These are phyloP conservation scores for Arachis hypogaea DNA, from an alignment of 306 rosid genomes.

Conservation along the genomic window DNA sequence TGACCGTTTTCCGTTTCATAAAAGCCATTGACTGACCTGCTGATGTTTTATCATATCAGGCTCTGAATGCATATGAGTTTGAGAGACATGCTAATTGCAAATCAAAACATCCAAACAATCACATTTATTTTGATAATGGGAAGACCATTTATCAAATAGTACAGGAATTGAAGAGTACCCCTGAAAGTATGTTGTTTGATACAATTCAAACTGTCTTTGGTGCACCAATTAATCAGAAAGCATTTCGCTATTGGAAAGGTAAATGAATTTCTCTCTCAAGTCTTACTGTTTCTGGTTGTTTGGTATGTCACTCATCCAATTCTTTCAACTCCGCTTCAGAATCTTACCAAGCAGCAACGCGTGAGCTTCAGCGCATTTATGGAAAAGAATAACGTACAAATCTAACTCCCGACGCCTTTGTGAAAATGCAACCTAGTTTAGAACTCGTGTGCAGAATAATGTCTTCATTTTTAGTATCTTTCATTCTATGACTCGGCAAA, in stretches of 20 bases:
- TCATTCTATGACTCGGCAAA: neutral
- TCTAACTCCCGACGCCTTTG: constrained; percentile 39
- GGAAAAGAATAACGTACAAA: constrained; percentile 67
- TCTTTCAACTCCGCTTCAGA: constrained; percentile 50
- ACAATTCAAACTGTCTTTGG: constrained; percentile 79
- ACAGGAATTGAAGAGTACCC: constrained; percentile 84
- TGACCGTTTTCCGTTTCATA: constrained; percentile 11
- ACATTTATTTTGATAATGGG: constrained; percentile 82
- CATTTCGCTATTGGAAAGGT: constrained; percentile 86
- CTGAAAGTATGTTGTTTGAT: constrained; percentile 74
- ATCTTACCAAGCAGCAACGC: constrained; percentile 89
- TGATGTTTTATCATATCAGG: constrained; percentile 47
- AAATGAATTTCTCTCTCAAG: constrained; percentile 8
- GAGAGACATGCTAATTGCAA: constrained; percentile 89
- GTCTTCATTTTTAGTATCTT: constrained; percentile 16
- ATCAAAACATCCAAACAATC: constrained; percentile 89
- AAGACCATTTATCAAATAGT: constrained; percentile 85
- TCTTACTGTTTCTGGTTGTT: constrained; percentile 16
- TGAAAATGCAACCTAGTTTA: constrained; percentile 35
- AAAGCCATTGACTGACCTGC: constrained; percentile 27
- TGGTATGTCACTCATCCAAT: neutral
- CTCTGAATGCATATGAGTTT: constrained; percentile 80
- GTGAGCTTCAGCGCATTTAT: constrained; percentile 91
- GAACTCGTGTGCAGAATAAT: constrained; percentile 40
- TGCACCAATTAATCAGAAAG: constrained; percentile 82